These are phyloP conservation scores for Crithidia sp. DNA, from an alignment of 208 protist species.

Conservation along the genomic window DNA sequence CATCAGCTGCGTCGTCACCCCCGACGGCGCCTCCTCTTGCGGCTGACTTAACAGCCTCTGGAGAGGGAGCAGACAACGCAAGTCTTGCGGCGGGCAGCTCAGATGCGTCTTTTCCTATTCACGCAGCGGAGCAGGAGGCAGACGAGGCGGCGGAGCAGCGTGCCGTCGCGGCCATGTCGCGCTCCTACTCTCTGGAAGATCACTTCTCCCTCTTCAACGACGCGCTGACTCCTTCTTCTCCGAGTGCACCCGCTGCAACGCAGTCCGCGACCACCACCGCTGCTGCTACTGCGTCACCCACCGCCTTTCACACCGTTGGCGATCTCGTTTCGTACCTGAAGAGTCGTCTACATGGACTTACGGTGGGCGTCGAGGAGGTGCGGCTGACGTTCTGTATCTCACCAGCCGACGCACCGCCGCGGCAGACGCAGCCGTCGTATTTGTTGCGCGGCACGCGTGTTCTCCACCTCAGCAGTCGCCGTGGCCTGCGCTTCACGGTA, in stretches of 20 bases:
- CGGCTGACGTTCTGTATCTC: slow-evolving; percentile 42
- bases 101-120: no score
- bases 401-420: background rate
- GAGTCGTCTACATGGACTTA: slow-evolving; percentile 36
- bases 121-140: background rate
- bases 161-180: slow-evolving; percentile 16
- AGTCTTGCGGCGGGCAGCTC: no score
- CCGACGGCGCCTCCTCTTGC: no score
- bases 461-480: slow-evolving; percentile 31
- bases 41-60: no score
- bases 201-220: slow-evolving; percentile 10
- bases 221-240: background rate
- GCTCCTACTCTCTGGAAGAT: slow-evolving; percentile 35
- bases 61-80: no score
- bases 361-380: slow-evolving; percentile 33
- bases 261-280: background rate
- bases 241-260: background rate
- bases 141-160: background rate
- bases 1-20: no score
- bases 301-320: slow-evolving; percentile 34
- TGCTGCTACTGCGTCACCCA: background rate
- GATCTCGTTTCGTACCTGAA: slow-evolving; percentile 46
- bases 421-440: background rate
- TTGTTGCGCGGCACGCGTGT: slow-evolving; percentile 16
- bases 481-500: slow-evolving; percentile 33